Conservation (phyloP, 2,329 filamentous ascomycete species). For the Diaporthe vaccinii region DNA sequence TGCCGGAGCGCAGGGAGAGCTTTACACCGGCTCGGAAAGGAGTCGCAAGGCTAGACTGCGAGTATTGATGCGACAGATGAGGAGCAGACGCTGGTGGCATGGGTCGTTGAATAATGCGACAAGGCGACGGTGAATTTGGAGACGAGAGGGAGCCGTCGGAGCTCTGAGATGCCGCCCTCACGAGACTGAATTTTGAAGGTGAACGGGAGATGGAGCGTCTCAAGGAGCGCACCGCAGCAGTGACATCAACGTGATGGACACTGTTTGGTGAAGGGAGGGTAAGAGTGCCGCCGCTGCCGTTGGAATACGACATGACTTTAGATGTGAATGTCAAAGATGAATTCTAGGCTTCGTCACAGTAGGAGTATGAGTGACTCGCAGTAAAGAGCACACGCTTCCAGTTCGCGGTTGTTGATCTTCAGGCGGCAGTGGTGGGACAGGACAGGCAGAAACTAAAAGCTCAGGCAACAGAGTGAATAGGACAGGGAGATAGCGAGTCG, state of each 20-base stretch:
- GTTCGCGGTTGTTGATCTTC: constrained; percentile 7
- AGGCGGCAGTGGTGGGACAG: constrained; percentile 3
- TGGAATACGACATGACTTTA: constrained; percentile 69
- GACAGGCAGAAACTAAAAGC: constrained; percentile 20
- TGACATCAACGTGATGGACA: constrained; percentile 83
- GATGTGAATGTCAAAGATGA: neutral
- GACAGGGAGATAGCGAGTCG: constrained; percentile 11
- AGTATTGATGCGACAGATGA: constrained; percentile 49
- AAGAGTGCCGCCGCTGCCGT: constrained; percentile 79
- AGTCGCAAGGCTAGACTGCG: constrained; percentile 68
- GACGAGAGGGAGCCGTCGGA: constrained; percentile 66
- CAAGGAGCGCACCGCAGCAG: constrained; percentile 82
- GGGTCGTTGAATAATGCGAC: constrained; percentile 53
- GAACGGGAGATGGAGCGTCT: constrained; percentile 91
- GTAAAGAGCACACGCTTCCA: neutral
- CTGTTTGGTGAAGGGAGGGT: constrained; percentile 90
- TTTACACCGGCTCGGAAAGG: constrained; percentile 77
- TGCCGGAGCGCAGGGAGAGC: constrained; percentile 74
- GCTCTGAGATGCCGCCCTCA: constrained; percentile 61
- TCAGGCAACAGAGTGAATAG: constrained; percentile 21
- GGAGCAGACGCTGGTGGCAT: constrained; percentile 55
- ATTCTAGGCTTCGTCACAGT: constrained; percentile 16
- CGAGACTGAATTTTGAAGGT: constrained; percentile 87
- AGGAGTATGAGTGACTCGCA: neutral
- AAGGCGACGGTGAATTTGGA: constrained; percentile 70